These are phyloP conservation scores for Arthrocladium fulminans DNA, from an alignment of 2,329 filamentous ascomycete genomes.

Conservation along the genomic window DNA sequence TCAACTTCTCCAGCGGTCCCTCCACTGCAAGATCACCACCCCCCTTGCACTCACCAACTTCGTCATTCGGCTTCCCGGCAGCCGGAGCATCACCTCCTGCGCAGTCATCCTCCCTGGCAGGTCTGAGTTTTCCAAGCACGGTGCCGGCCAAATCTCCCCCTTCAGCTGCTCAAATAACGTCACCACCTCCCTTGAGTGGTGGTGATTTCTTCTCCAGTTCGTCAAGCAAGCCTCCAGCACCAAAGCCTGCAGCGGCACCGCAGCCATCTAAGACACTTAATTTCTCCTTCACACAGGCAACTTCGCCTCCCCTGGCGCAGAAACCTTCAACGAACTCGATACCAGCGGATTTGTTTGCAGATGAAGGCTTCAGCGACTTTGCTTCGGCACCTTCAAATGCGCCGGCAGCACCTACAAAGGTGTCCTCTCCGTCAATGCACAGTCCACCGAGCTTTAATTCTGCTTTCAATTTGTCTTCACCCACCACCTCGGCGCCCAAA, in stretches of 20 bases:
- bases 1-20: slow-evolving; percentile 50
- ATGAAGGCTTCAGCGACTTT: slow-evolving; percentile 24
- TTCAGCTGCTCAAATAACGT: slow-evolving; percentile 40
- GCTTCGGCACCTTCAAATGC: slow-evolving; percentile 23
- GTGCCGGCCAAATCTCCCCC: slow-evolving; percentile 30
- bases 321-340: slow-evolving; percentile 39
- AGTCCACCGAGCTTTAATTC: slow-evolving; percentile 43
- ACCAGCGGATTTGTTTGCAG: slow-evolving; percentile 20
- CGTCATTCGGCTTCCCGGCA: slow-evolving; percentile 46
- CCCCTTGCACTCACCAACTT: slow-evolving; percentile 28
- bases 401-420: slow-evolving; percentile 23
- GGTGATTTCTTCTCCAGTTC: slow-evolving; percentile 76
- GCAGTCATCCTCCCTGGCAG: slow-evolving; percentile 5
- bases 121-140: slow-evolving; percentile 36
- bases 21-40: slow-evolving; percentile 35
- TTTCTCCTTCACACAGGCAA: slow-evolving; percentile 58
- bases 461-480: slow-evolving; percentile 70
- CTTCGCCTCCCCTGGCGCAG: slow-evolving; percentile 36
- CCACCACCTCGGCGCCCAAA: slow-evolving; percentile 36
- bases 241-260: slow-evolving; percentile 38
- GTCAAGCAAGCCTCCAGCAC: slow-evolving; percentile 45
- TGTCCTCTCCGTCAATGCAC: slow-evolving; percentile 23
- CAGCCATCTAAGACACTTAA: slow-evolving; percentile 51
- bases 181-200: slow-evolving; percentile 50
- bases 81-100: slow-evolving; percentile 1